Base-by-base conservation (phyloP, 2,329 filamentous ascomycete species). In the Aureobasidium sp. region DNA sequence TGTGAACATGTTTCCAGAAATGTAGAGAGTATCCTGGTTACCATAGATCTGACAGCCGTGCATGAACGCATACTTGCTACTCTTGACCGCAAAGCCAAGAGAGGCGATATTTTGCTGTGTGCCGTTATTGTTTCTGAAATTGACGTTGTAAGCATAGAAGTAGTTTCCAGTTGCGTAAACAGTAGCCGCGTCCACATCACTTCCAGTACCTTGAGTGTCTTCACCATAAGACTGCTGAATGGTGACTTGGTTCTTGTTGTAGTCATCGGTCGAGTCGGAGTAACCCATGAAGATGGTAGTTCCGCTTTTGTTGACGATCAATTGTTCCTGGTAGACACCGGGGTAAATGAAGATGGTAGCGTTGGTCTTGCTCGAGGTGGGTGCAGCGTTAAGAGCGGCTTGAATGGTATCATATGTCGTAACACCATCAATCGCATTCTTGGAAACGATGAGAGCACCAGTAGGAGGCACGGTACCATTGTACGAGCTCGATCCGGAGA, bases 341-440 rank as follows among this genome's bases (percentile, higher is more conserved):
- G 74, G 74, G 61, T 75, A 76, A 62, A 76, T 76, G 65, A 76
- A 76, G 7, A 76, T 70, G 1, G 74, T 77, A 34, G 72, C 68
- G 34, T 72, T 71, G 3, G 64, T 70, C 66, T 74, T 75, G 63
- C 71, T 74, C 1, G 72, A 72, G 11, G 68, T 70, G 5, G 74
- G 72, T 12, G 70, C 68, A 37, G 70, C 73, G 57, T 74, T 67
- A 14, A 76, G 66, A 25, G 73, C 75, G 63, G 67, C 69, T 59
- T 74, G 73, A 25, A 77, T 74, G 1, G 72, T 76, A 6, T 68
- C 64, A 59, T 74, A 76, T 4, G 72, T 74, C 1, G 70, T 74
- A 1, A 70, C 57, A 20, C 73, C 71, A 36, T 63, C 65, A 45
- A 77, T 74, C 6, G 72, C 64, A 8, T 67, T 69, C 64, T 74